These are phyloP conservation scores for Pichia inconspicua DNA, from an alignment of 1,139 yeast species.

Conservation along the genomic window DNA sequence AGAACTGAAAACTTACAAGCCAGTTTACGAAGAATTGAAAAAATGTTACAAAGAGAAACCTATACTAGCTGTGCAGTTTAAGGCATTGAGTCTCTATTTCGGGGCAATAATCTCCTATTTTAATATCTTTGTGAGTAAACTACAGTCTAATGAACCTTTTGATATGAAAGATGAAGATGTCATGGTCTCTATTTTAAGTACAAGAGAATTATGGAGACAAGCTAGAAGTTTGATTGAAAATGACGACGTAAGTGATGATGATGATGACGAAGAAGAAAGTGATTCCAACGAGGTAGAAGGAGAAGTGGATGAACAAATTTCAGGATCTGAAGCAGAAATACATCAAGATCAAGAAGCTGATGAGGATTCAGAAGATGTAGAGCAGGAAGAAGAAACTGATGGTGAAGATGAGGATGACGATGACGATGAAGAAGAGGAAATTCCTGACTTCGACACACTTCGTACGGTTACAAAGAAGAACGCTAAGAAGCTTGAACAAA, in stretches of 20 bases:
- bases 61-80: conserved; percentile 38
- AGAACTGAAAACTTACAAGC: conserved; percentile 48
- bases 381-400: conserved; percentile 13
- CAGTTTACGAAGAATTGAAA: conserved; percentile 34
- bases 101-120: conserved; percentile 71
- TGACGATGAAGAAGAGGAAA: conserved; percentile 9
- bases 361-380: conserved; percentile 27
- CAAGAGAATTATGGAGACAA: conserved; percentile 88
- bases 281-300: conserved; percentile 28
- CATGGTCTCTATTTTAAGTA: conserved; percentile 74
- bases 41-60: conserved; percentile 30
- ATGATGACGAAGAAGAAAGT: conserved; percentile 26
- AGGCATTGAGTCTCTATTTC: conserved; percentile 69
- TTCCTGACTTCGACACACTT: conserved; percentile 12
- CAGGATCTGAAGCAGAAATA: conserved; percentile 21
- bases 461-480: conserved; percentile 32
- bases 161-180: conserved; percentile 81
- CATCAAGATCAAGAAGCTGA: conserved; percentile 23
- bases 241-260: conserved; percentile 20
- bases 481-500: conserved; percentile 38
- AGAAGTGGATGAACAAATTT: conserved; percentile 16
- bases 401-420: conserved; percentile 25
- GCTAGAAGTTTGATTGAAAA: conserved; percentile 42
- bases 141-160: conserved; percentile 48
- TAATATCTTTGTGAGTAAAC: conserved; percentile 55